A percentile compares a stretch with the other conserved stretches of the same genome.
Evolutionary conservation across 2,329 filamentous ascomycete species (phyloP).

Genomic region (Aspergillus quadrilineatus): DNA sequence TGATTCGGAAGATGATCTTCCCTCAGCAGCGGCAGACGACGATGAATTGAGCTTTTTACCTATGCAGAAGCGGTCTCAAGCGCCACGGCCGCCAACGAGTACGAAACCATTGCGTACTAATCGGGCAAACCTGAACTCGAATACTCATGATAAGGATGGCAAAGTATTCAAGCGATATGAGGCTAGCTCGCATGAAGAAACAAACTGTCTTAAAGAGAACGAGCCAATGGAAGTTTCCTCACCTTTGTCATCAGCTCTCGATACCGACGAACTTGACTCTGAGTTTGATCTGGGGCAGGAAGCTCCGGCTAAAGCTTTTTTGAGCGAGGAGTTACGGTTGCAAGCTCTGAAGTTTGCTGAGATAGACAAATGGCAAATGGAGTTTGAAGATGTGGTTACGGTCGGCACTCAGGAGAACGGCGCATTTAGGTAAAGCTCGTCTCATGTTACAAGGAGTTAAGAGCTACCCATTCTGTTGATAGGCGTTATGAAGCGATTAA

Average conservation of each 20-base stretch:
- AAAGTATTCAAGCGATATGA: neutral
- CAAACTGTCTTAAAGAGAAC: slow-evolving; percentile 33
- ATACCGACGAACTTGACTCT: slow-evolving; percentile 31
- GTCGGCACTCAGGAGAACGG: slow-evolving; percentile 26
- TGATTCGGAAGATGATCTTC: slow-evolving; percentile 29
- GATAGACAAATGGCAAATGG: slow-evolving; percentile 45
- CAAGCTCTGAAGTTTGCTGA: slow-evolving; percentile 43
- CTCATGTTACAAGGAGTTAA: neutral
- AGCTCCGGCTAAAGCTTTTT: slow-evolving; percentile 16
- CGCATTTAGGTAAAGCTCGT: slow-evolving; percentile 9
- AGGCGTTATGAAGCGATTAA: neutral
- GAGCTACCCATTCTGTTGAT: neutral
- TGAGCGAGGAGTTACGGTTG: slow-evolving; percentile 38
- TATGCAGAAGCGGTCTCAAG: slow-evolving; percentile 17
- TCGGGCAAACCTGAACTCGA: neutral
- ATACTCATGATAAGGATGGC: neutral
- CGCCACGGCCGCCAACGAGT: slow-evolving; percentile 19
- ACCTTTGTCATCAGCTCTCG: slow-evolving; percentile 33
- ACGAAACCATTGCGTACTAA: slow-evolving; percentile 24
- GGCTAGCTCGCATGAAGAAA: slow-evolving; percentile 7
- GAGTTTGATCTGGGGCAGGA: slow-evolving; percentile 19
- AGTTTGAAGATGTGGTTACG: slow-evolving; percentile 42
- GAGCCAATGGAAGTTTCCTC: slow-evolving; percentile 28
- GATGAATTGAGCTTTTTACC: slow-evolving; percentile 38
- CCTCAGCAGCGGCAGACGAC: slow-evolving; percentile 30